phyloP scores from a whole-genome alignment of 176 grass and related monocot genomes.

The Carex scoparia region DNA sequence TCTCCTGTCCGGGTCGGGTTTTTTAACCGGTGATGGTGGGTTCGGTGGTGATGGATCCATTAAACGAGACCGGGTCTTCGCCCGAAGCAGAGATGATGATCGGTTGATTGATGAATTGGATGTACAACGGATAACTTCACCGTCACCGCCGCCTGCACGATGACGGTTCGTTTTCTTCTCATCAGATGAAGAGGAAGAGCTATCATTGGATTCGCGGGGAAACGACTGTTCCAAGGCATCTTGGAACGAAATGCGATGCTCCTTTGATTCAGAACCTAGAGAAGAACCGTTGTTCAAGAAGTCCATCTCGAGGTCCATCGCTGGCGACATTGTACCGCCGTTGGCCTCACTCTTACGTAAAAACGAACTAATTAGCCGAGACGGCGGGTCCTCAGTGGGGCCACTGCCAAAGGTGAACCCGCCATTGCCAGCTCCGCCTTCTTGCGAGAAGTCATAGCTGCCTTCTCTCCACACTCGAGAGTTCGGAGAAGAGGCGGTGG shows the following conservation, averaged over 20 bases:
- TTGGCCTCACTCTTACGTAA: slow-evolving; percentile 52
- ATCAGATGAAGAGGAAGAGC: slow-evolving; percentile 43
- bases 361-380: slow-evolving; percentile 65
- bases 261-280: slow-evolving; percentile 34
- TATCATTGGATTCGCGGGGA: slow-evolving; percentile 13
- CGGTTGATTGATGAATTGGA: slow-evolving; percentile 40
- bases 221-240: slow-evolving; percentile 12
- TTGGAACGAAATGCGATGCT: slow-evolving; percentile 67
- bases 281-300: slow-evolving; percentile 33
- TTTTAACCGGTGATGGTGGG: neutral
- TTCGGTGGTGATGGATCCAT: slow-evolving; percentile 55
- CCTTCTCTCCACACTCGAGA: slow-evolving; percentile 43
- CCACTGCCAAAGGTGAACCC: slow-evolving; percentile 48
- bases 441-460: slow-evolving; percentile 44
- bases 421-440: neutral
- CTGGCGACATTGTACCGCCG: slow-evolving; percentile 50
- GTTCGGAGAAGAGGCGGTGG: slow-evolving; percentile 10
- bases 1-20: neutral
- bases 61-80: slow-evolving; percentile 66
- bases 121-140: slow-evolving; percentile 67
- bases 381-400: slow-evolving; percentile 59
- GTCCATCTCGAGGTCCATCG: slow-evolving; percentile 67
- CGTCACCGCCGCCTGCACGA: neutral
- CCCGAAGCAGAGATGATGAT: slow-evolving; percentile 28
- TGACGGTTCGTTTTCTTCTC: neutral